These are phyloP conservation scores for Talaromyces wortmannii DNA, from an alignment of 495 filamentous ascomycete species.

Conservation along the genomic window DNA sequence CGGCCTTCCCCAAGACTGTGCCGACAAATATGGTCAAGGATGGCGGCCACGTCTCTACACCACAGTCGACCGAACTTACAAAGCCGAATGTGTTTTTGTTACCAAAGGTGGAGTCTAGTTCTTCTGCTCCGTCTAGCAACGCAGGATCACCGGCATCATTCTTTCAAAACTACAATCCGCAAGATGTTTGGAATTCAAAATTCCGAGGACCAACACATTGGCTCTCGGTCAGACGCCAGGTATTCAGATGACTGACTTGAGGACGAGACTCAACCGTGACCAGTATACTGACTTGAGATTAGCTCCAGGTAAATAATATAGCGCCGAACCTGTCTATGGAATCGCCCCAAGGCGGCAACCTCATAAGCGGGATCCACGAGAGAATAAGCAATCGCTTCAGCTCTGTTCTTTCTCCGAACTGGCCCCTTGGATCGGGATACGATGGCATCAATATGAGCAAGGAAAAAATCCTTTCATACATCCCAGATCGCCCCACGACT, in stretches of 20 bases:
- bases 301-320: too few relatives aligned
- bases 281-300: too few relatives aligned
- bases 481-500: background rate
- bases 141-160: background rate
- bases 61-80: background rate
- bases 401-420: background rate
- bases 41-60: background rate
- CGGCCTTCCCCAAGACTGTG: background rate
- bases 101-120: background rate
- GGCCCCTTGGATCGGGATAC: background rate
- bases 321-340: too few relatives aligned
- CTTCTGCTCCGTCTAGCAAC: background rate
- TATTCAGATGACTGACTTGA: background rate
- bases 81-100: background rate
- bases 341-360: background rate
- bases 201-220: conserved; percentile 5
- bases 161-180: background rate
- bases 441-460: background rate
- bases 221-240: conserved; percentile 1
- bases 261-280: background rate
- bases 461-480: background rate
- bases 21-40: background rate
- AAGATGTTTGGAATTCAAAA: conserved; percentile 2
- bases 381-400: background rate
- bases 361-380: background rate